phyloP scores from a whole-genome alignment of 768 basidiomycete genomes.

The Boletales sp. region DNA sequence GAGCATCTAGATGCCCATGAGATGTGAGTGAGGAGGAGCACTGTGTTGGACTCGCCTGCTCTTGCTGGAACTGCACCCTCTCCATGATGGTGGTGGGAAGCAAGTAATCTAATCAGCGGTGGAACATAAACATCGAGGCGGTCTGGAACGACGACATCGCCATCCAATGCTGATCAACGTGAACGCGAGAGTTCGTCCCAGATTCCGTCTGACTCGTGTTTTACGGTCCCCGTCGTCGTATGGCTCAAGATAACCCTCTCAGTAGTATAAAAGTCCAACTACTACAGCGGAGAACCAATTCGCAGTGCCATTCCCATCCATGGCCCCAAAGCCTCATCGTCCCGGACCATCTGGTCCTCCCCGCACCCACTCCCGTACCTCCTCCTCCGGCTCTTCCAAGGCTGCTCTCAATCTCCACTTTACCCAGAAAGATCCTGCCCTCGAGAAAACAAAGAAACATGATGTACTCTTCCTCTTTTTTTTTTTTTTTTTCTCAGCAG shows the following conservation, averaged over 20 bases:
- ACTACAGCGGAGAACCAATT: conserved; percentile 30
- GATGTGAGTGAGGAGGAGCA: background rate
- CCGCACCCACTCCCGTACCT: conserved; percentile 62
- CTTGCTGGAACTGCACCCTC: conserved; percentile 90
- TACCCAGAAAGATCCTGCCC: conserved; percentile 57
- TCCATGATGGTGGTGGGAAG: conserved; percentile 58
- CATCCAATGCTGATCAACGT: too few relatives aligned
- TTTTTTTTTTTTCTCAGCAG: background rate
- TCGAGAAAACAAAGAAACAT: conserved; percentile 54
- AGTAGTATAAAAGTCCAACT: too few relatives aligned
- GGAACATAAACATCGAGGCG: background rate
- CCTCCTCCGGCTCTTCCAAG: conserved; percentile 54
- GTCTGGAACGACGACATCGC: too few relatives aligned
- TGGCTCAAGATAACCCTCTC: too few relatives aligned
- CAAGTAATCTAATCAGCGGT: conserved; percentile 17
- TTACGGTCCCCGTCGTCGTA: too few relatives aligned
- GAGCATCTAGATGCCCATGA: conserved; percentile 64
- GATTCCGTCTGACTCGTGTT: too few relatives aligned
- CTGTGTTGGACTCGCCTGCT: conserved; percentile 53
- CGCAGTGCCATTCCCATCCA: conserved; percentile 24
- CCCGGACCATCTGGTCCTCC: conserved; percentile 42
- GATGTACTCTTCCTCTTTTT: conserved; percentile 35
- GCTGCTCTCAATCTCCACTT: conserved; percentile 60
- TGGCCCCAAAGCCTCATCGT: conserved; percentile 52
- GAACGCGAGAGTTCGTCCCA: too few relatives aligned